Conservation (phyloP, 2,329 filamentous ascomycete species). For the Rhytidhysteron rufulum region DNA sequence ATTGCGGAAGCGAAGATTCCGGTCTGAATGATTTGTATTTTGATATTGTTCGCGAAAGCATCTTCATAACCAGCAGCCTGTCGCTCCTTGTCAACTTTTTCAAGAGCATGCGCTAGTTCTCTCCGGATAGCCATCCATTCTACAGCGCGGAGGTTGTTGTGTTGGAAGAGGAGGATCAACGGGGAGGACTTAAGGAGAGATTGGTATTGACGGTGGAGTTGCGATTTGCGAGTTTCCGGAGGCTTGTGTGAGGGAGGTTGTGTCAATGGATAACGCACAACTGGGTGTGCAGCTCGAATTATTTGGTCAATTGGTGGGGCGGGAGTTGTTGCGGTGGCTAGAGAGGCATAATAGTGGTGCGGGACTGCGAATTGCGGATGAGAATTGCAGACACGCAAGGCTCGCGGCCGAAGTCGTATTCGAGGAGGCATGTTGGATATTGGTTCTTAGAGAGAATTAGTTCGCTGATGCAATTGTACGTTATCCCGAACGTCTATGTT, state of each 20-base stretch:
- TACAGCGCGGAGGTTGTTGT: slow-evolving; percentile 69
- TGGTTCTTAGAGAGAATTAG: no score
- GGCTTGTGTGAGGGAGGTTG: slow-evolving; percentile 87
- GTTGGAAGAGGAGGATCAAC: slow-evolving; percentile 80
- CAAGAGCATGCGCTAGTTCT: slow-evolving; percentile 60
- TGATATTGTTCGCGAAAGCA: slow-evolving; percentile 57
- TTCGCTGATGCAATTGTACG: no score
- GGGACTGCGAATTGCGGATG: slow-evolving; percentile 21
- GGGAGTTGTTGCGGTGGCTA: slow-evolving; percentile 49
- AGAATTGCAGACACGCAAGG: slow-evolving; percentile 23
- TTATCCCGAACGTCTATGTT: no score
- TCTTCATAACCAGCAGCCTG: slow-evolving; percentile 50
- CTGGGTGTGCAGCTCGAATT: slow-evolving; percentile 39
- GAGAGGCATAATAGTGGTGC: slow-evolving; percentile 48
- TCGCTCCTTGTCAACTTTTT: slow-evolving; percentile 67
- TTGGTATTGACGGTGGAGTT: slow-evolving; percentile 82
- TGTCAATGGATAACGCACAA: slow-evolving; percentile 55
- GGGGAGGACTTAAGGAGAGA: slow-evolving; percentile 83
- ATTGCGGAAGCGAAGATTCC: slow-evolving; percentile 85
- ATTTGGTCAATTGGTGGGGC: slow-evolving; percentile 51
- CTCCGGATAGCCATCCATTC: slow-evolving; percentile 72
- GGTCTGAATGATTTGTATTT: slow-evolving; percentile 80
- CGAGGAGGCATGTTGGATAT: slow-evolving; percentile 37
- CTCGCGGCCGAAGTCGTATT: slow-evolving; percentile 32
- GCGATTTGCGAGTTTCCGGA: slow-evolving; percentile 83